Evolutionary conservation across 768 basidiomycete genomes (phyloP).

Genomic region (Suillus paluster): DNA sequence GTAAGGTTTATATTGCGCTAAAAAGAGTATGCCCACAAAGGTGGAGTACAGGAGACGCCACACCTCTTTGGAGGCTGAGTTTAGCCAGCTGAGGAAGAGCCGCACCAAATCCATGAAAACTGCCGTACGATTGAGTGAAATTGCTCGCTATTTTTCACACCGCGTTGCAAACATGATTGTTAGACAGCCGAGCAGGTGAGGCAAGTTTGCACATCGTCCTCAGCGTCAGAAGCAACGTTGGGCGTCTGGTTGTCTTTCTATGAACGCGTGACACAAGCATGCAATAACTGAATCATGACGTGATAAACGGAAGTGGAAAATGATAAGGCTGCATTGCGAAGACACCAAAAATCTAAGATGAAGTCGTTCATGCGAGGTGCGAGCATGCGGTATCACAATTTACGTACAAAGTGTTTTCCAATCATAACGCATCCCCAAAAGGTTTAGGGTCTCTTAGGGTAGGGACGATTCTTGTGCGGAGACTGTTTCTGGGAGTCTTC

Average conservation of each 20-base stretch:
- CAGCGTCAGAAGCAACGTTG: neutral
- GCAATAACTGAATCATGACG: no score
- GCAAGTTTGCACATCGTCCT: neutral
- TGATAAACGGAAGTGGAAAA: no score
- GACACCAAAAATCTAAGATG: no score
- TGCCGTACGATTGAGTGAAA: neutral
- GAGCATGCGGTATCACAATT: no score
- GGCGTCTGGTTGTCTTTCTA: no score
- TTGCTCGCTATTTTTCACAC: neutral
- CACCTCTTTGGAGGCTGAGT: neutral
- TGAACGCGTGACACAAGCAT: no score
- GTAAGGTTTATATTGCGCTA: neutral
- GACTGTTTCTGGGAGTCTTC: slow-evolving; percentile 27
- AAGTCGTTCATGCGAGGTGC: no score
- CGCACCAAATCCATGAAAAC: neutral
- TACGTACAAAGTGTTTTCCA: no score
- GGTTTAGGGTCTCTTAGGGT: no score
- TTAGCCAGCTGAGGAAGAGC: neutral
- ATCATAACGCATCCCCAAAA: neutral
- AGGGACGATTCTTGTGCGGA: slow-evolving; percentile 8
- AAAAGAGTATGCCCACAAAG: neutral
- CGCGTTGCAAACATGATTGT: neutral
- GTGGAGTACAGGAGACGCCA: neutral
- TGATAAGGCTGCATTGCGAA: no score
- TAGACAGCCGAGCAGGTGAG: neutral